A percentile compares a stretch with the other conserved stretches of the same genome.
phyloP scores from a whole-genome alignment of 306 rosid species.

The Medicago truncatula region DNA sequence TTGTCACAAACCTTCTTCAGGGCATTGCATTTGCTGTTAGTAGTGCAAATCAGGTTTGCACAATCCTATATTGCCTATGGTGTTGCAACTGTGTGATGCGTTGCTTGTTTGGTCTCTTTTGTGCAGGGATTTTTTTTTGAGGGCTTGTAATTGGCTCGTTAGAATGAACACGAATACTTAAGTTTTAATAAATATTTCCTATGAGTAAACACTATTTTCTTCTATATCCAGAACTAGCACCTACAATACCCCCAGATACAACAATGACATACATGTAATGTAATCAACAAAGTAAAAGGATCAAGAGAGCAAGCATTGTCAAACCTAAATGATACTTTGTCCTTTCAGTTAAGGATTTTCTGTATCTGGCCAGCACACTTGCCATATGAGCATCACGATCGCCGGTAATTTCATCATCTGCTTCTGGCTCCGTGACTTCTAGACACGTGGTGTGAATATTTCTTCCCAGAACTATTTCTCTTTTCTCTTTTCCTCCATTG shows the following conservation, averaged over 20 bases:
- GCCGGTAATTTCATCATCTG: conserved; percentile 82
- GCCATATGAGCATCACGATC: conserved; percentile 90
- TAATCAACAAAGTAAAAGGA: conserved; percentile 25
- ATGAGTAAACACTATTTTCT: conserved; percentile 1
- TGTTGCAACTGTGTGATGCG: too few species aligned
- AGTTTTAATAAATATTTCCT: background rate
- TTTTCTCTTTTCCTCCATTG: conserved; percentile 36
- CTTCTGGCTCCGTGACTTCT: conserved; percentile 81
- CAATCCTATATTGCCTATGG: too few species aligned
- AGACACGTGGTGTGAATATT: conserved; percentile 78
- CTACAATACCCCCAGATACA: background rate
- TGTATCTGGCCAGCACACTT: conserved; percentile 76
- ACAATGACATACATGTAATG: conserved; percentile 15
- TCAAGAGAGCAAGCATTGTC: conserved; percentile 8
- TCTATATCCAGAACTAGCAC: background rate
- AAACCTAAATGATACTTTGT: conserved; percentile 84
- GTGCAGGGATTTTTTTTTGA: too few species aligned
- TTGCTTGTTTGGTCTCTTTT: too few species aligned
- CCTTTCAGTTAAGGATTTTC: conserved; percentile 73
- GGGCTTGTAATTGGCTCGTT: too few species aligned
- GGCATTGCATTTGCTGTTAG: too few species aligned
- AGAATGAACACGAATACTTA: background rate
- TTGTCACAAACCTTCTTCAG: too few species aligned
- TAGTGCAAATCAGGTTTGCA: too few species aligned
- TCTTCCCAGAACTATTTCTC: conserved; percentile 76